These are phyloP conservation scores for Diplocarpon rosae DNA, from an alignment of 2,329 filamentous ascomycete species.

Conservation along the genomic window DNA sequence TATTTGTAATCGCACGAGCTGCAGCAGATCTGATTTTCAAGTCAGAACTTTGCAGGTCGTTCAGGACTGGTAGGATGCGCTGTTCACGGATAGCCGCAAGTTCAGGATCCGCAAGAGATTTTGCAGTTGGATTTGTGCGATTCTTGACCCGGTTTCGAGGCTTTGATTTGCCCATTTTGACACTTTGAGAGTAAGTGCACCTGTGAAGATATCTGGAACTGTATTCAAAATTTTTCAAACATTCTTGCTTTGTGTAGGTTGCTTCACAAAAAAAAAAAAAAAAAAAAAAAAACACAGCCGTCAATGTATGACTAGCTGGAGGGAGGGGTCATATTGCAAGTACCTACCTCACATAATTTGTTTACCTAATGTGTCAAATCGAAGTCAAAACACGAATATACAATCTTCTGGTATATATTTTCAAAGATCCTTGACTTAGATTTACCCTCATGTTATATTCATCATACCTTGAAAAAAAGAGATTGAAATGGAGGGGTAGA, in stretches of 20 bases:
- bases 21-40: slow-evolving; percentile 48
- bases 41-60: slow-evolving; percentile 47
- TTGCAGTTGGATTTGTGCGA: slow-evolving; percentile 44
- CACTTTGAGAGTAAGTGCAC: background rate
- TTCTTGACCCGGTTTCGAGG: slow-evolving; percentile 41
- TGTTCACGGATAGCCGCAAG: slow-evolving; percentile 50
- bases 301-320: no score
- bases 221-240: background rate
- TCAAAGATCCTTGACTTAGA: no score
- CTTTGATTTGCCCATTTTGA: slow-evolving; percentile 45
- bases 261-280: no score
- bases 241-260: background rate
- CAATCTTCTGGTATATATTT: no score
- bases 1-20: slow-evolving; percentile 47
- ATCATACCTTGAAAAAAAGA: no score
- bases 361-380: no score
- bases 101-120: slow-evolving; percentile 51
- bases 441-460: no score
- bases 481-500: slow-evolving; percentile 1
- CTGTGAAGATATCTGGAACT: background rate
- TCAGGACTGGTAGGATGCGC: slow-evolving; percentile 52
- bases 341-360: no score
- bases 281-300: no score
- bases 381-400: no score
- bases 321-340: no score